These are phyloP conservation scores for Flagelloscypha sp. DNA, from an alignment of 768 basidiomycete genomes.

Conservation along the genomic window DNA sequence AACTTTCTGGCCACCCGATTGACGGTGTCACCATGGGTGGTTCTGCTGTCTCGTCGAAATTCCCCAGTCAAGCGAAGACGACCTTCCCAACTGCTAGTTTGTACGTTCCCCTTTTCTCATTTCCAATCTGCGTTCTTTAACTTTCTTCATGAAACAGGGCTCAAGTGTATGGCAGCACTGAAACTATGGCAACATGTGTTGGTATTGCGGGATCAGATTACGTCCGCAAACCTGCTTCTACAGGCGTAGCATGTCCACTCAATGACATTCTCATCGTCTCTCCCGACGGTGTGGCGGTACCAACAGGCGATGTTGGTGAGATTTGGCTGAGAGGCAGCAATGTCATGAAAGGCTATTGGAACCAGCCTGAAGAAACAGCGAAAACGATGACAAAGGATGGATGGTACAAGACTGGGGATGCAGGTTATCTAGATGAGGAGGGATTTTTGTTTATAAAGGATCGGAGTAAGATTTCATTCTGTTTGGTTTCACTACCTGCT, in stretches of 20 bases:
- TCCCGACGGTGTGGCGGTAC: slow-evolving; percentile 25
- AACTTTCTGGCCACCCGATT: slow-evolving; percentile 34
- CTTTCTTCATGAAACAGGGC: slow-evolving; percentile 27
- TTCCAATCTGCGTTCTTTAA: background rate
- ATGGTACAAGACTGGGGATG: slow-evolving; percentile 49
- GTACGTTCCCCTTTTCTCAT: no score
- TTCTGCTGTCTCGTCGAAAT: slow-evolving; percentile 38
- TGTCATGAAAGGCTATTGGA: slow-evolving; percentile 59
- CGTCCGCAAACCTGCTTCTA: no score
- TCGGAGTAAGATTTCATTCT: slow-evolving; percentile 27
- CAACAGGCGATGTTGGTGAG: slow-evolving; percentile 35
- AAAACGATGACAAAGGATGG: slow-evolving; percentile 44
- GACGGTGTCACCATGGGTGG: slow-evolving; percentile 48
- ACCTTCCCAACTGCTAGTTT: slow-evolving; percentile 40
- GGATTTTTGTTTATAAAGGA: slow-evolving; percentile 57
- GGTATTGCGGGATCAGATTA: no score
- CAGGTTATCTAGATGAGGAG: slow-evolving; percentile 43
- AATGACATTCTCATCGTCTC: slow-evolving; percentile 49
- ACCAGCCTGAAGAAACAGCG: slow-evolving; percentile 45
- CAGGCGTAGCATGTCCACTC: slow-evolving; percentile 47
- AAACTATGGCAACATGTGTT: slow-evolving; percentile 52
- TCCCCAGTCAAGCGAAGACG: slow-evolving; percentile 37
- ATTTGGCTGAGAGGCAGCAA: slow-evolving; percentile 54
- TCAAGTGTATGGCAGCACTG: slow-evolving; percentile 52
- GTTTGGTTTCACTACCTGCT: no score